Conservation (phyloP, 2,329 filamentous ascomycete genomes). For the Thielaviopsis musarum region DNA sequence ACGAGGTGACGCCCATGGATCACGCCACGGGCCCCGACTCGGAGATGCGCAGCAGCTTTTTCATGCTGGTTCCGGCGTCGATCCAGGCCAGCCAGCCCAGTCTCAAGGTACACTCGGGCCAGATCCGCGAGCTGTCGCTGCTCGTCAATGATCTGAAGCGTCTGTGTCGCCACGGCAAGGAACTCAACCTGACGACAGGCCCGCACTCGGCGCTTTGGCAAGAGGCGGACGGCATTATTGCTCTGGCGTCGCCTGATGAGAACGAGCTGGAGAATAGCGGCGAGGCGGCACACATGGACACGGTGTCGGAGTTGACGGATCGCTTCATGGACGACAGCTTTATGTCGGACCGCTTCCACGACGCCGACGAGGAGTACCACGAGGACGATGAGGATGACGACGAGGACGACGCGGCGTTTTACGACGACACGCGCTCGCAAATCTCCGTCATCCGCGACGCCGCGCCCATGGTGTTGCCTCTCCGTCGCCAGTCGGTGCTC, state of each 20-base stretch:
- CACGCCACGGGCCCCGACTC: slow-evolving; percentile 20
- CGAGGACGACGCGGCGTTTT: neutral
- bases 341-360: neutral
- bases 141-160: slow-evolving; percentile 73
- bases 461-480: slow-evolving; percentile 14
- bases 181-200: slow-evolving; percentile 48
- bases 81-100: slow-evolving; percentile 71
- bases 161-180: slow-evolving; percentile 50
- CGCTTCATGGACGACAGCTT: slow-evolving; percentile 19
- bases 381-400: neutral
- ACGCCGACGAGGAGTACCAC: neutral
- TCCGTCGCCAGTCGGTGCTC: slow-evolving; percentile 44
- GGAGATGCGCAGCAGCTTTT: slow-evolving; percentile 18
- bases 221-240: slow-evolving; percentile 75
- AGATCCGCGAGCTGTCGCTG: slow-evolving; percentile 64
- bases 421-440: slow-evolving; percentile 1
- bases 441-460: neutral
- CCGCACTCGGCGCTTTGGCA: slow-evolving; percentile 48
- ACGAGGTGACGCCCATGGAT: slow-evolving; percentile 23
- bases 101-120: slow-evolving; percentile 68
- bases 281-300: slow-evolving; percentile 25
- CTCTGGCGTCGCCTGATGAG: slow-evolving; percentile 56
- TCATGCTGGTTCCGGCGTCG: slow-evolving; percentile 59
- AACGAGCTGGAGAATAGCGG: slow-evolving; percentile 31
- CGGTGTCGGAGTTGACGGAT: slow-evolving; percentile 24